Percentiles rank a stretch among this genome's conserved stretches.
Conservation (phyloP, 2,329 filamentous ascomycete genomes). For the Aspergillus sp. region DNA sequence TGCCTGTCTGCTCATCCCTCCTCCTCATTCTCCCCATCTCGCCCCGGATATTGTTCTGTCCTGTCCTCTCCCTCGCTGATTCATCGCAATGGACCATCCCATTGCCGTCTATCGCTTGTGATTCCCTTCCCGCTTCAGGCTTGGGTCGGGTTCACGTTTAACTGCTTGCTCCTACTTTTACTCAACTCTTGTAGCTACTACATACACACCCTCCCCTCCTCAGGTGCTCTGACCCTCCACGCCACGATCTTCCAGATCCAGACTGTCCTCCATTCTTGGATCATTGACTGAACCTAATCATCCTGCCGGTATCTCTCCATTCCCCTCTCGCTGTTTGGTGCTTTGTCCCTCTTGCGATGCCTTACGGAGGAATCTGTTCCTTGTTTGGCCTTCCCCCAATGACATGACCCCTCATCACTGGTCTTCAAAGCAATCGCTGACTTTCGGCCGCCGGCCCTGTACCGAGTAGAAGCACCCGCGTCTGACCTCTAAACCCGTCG, state of each 20-base stretch:
- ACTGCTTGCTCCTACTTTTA: not conserved
- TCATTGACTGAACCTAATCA: not conserved
- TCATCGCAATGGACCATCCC: slow-evolving; percentile 15
- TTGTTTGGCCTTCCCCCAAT: slow-evolving; percentile 1
- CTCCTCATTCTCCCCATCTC: not conserved
- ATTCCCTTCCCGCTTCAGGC: slow-evolving; percentile 18
- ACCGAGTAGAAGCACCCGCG: slow-evolving; percentile 15
- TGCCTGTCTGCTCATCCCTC: not conserved
- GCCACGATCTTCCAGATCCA: slow-evolving; percentile 4
- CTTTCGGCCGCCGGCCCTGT: slow-evolving; percentile 14
- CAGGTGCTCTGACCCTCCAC: slow-evolving; percentile 8
- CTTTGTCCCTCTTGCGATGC: not conserved
- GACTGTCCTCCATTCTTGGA: not conserved
- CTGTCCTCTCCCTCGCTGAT: not conserved
- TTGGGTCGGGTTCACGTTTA: slow-evolving; percentile 16
- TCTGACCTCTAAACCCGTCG: slow-evolving; percentile 1
- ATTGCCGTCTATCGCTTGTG: slow-evolving; percentile 17
- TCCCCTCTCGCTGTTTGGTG: not conserved
- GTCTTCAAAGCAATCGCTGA: slow-evolving; percentile 17
- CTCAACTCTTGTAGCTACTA: not conserved
- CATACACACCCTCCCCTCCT: not conserved
- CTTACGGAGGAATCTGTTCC: slow-evolving; percentile 8
- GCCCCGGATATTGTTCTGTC: not conserved
- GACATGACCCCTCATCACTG: not conserved
- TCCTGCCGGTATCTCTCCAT: not conserved